Evolutionary conservation across 352 stramenopile genomes (phyloP).

Genomic region (Phytophthora uliginosa): DNA sequence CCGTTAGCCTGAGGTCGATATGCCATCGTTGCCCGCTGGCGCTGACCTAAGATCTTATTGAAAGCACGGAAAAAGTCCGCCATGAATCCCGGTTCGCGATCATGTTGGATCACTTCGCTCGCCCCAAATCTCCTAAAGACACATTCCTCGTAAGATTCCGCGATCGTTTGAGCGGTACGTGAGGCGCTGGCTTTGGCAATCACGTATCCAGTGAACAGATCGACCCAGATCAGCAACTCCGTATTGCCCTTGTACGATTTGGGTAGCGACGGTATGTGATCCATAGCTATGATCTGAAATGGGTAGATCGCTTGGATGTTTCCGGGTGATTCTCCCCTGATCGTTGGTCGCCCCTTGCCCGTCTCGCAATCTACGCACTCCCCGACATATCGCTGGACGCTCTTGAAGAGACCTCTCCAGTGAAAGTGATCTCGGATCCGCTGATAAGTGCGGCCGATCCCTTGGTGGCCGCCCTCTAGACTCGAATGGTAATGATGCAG

Average conservation of each 20-base stretch:
- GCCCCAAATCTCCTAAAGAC: not conserved
- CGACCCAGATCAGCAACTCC: not conserved
- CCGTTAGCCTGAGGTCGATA: not conserved
- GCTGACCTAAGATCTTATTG: not conserved
- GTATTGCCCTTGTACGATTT: not conserved
- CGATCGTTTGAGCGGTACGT: no score
- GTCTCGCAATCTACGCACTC: conserved; percentile 15
- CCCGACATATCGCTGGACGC: conserved; percentile 7
- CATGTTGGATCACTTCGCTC: not conserved
- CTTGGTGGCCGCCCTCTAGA: conserved; percentile 13
- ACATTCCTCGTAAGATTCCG: not conserved
- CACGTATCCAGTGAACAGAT: no score
- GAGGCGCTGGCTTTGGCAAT: no score
- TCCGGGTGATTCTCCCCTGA: not conserved
- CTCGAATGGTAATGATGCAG: conserved; percentile 19
- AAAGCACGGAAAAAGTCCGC: not conserved
- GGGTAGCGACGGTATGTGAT: not conserved
- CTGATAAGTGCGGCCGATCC: conserved; percentile 1
- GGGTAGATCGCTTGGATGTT: not conserved
- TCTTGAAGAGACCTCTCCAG: conserved; percentile 6
- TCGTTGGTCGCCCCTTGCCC: not conserved
- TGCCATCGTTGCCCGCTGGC: not conserved
- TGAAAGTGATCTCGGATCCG: conserved; percentile 10
- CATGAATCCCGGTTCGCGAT: not conserved
- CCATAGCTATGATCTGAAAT: not conserved